A percentile compares a stretch with the other conserved stretches of the same genome.
These are phyloP conservation scores for Aspergillus arachidicola DNA, from an alignment of 2,329 filamentous ascomycete genomes.

Conservation along the genomic window DNA sequence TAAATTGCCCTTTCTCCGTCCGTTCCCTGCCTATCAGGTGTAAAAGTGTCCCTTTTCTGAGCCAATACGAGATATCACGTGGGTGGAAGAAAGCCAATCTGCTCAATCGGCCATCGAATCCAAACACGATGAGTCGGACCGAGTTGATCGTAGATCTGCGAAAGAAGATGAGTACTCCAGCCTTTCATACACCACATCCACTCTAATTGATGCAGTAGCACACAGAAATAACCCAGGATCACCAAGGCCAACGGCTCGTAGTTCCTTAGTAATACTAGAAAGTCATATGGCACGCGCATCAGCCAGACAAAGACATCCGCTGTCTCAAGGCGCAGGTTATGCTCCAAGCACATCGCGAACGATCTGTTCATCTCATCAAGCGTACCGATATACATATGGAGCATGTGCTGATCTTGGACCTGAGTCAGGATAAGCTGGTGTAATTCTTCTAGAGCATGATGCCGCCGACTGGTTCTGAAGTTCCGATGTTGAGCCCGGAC, in stretches of 20 bases:
- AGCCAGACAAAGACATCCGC: slow-evolving; percentile 26
- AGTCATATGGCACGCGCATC: slow-evolving; percentile 19
- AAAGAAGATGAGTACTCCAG: slow-evolving; percentile 16
- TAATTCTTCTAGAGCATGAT: slow-evolving; percentile 13
- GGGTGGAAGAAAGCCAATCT: slow-evolving; percentile 3
- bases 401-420: not conserved
- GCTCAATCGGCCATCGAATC: slow-evolving; percentile 20
- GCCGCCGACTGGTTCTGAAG: not conserved
- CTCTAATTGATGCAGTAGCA: slow-evolving; percentile 17
- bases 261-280: slow-evolving; percentile 8
- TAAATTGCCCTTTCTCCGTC: no score
- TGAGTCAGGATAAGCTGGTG: slow-evolving; percentile 13
- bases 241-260: slow-evolving; percentile 16
- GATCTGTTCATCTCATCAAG: slow-evolving; percentile 20
- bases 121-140: slow-evolving; percentile 14
- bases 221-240: slow-evolving; percentile 21
- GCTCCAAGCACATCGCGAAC: slow-evolving; percentile 9
- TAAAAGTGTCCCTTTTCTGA: not conserved
- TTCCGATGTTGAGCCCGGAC: not conserved
- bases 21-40: fast-evolving
- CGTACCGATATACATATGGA: slow-evolving; percentile 13
- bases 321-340: slow-evolving; percentile 17
- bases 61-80: not conserved
- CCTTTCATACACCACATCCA: slow-evolving; percentile 26
- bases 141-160: slow-evolving; percentile 14